Percentiles rank a stretch among this genome's conserved stretches.
Conservation (phyloP, 208 protist species). For the Sergeia podlipaevii region DNA sequence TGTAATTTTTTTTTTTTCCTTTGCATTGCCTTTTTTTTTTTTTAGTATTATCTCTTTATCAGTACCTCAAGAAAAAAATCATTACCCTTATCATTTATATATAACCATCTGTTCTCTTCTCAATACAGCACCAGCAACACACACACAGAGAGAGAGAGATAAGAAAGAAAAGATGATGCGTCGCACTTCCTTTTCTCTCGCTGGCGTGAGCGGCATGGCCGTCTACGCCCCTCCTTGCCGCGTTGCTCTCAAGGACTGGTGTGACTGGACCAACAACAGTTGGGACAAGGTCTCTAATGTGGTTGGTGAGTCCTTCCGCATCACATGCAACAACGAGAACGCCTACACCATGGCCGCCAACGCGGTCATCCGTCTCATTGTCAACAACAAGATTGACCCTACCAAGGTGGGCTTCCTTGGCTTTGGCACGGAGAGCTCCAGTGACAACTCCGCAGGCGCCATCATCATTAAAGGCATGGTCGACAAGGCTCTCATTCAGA, state of each 20-base stretch:
- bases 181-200: conserved; percentile 30
- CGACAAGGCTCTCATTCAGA: conserved; percentile 69
- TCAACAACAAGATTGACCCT: conserved; percentile 85
- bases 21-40: conserved; percentile 8
- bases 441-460: conserved; percentile 88
- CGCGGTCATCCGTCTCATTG: conserved; percentile 84
- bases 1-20: neutral
- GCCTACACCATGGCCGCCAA: conserved; percentile 91
- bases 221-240: conserved; percentile 83
- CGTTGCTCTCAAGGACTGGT: conserved; percentile 85
- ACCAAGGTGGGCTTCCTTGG: conserved; percentile 82
- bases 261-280: conserved; percentile 87
- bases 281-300: conserved; percentile 88
- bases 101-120: neutral
- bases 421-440: conserved; percentile 85
- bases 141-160: neutral
- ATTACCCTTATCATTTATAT: conserved; percentile 11
- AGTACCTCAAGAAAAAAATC: conserved; percentile 8
- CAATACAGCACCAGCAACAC: neutral
- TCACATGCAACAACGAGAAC: conserved; percentile 82
- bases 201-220: conserved; percentile 82
- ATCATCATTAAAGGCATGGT: conserved; percentile 91
- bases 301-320: conserved; percentile 86
- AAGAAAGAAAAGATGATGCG: conserved; percentile 47
- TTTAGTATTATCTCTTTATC: conserved; percentile 5